Evolutionary conservation across 176 grass and related monocot genomes (phyloP).

Genomic region (Calamus simplicifolius): DNA sequence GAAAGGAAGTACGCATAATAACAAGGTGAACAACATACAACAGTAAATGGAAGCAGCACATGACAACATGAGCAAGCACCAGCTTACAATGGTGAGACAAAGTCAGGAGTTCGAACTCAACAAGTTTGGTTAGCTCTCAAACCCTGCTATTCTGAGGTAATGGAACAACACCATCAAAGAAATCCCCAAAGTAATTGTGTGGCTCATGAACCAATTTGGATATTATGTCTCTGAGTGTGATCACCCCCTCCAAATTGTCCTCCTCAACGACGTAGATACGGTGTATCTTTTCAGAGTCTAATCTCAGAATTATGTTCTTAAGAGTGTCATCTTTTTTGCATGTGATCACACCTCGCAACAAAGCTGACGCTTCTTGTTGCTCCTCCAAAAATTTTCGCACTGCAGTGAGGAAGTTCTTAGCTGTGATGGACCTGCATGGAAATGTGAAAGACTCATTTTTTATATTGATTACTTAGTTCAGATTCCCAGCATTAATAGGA

Average conservation of each 20-base stretch:
- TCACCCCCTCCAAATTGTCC: constrained; percentile 56
- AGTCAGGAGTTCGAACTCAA: no score
- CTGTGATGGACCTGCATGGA: constrained; percentile 47
- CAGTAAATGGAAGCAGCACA: no score
- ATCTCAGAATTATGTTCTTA: constrained; percentile 74
- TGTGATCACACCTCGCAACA: constrained; percentile 48
- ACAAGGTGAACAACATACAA: no score
- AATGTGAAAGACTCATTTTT: no score
- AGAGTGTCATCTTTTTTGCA: constrained; percentile 53
- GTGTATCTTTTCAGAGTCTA: constrained; percentile 79
- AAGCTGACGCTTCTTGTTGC: constrained; percentile 52
- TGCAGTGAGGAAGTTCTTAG: constrained; percentile 56
- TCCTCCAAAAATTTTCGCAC: constrained; percentile 61
- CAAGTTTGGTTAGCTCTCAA: constrained; percentile 22
- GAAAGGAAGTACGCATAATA: no score
- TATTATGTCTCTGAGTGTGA: constrained; percentile 93
- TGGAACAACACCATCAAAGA: constrained; percentile 84
- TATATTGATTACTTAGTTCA: no score
- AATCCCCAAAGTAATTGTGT: constrained; percentile 83
- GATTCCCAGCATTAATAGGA: no score
- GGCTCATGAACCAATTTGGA: constrained; percentile 95
- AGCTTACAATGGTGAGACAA: no score
- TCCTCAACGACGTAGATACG: constrained; percentile 60
- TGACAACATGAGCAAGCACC: no score
- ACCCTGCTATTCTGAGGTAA: constrained; percentile 71